Conservation (phyloP, 331 rosid species). For the Prunus yedoensis region DNA sequence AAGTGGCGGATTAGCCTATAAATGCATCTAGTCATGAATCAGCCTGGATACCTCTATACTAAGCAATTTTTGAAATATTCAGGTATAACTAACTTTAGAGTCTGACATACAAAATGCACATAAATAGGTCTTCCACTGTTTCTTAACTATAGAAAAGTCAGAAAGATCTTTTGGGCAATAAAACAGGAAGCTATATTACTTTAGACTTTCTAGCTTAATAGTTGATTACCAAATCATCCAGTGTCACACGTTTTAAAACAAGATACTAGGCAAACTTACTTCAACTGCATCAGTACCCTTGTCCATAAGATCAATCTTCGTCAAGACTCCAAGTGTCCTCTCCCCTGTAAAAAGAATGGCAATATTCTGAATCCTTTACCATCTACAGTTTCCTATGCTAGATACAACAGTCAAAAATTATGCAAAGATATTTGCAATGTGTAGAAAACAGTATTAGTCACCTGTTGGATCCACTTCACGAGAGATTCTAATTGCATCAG, state of each 20-base stretch:
- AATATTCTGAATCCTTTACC: slow-evolving; percentile 14
- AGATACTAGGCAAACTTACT: slow-evolving; percentile 44
- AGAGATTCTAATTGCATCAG: slow-evolving; percentile 92
- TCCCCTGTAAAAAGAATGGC: slow-evolving; percentile 61
- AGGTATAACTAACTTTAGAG: neutral
- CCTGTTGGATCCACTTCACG: slow-evolving; percentile 98
- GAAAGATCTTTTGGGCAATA: neutral
- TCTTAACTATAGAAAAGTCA: neutral
- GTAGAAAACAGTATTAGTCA: slow-evolving; percentile 25
- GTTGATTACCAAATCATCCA: neutral
- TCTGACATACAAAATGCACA: neutral
- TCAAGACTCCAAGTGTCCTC: slow-evolving; percentile 92
- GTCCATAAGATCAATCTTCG: slow-evolving; percentile 98
- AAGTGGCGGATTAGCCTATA: neutral
- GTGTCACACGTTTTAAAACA: neutral
- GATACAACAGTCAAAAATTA: neutral
- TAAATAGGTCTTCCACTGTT: neutral
- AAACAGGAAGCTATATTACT: neutral
- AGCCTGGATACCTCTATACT: neutral
- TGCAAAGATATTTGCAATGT: neutral
- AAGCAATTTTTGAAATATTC: neutral
- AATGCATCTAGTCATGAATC: neutral
- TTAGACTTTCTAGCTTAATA: neutral
- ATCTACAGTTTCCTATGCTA: neutral
- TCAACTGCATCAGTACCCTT: slow-evolving; percentile 99